Percentiles rank a stretch among this genome's conserved stretches.
phyloP scores from a whole-genome alignment of 495 filamentous ascomycete genomes.

The Bathelium albidoporum region DNA sequence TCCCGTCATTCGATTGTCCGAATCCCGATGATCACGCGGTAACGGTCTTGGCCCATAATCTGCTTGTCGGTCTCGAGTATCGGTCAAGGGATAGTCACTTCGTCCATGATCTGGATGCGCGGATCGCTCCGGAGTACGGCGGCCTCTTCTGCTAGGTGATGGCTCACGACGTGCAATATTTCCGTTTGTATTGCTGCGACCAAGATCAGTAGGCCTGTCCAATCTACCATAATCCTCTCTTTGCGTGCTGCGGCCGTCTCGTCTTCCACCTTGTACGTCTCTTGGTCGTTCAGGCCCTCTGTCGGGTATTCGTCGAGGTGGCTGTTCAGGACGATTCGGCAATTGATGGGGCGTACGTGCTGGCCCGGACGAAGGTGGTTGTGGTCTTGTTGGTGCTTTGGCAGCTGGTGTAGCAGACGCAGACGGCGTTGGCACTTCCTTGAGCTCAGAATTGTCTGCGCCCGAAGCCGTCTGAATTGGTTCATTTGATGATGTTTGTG shows the following conservation, averaged over 20 bases:
- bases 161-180: constrained; percentile 18
- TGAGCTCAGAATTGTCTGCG: neutral
- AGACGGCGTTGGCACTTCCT: constrained; percentile 7
- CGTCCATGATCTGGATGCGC: neutral
- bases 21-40: neutral
- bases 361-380: neutral
- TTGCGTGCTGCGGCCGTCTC: constrained; percentile 13
- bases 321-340: constrained; percentile 10
- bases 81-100: neutral
- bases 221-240: constrained; percentile 25
- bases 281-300: constrained; percentile 14
- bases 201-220: constrained; percentile 23
- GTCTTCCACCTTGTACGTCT: constrained; percentile 15
- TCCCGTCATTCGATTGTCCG: neutral
- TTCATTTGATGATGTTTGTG: neutral
- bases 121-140: constrained; percentile 21
- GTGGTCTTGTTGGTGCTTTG: constrained; percentile 9
- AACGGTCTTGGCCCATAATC: neutral
- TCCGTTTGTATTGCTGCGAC: constrained; percentile 13
- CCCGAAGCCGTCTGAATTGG: neutral
- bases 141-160: constrained; percentile 22
- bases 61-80: neutral
- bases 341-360: constrained; percentile 4
- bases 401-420: constrained; percentile 7
- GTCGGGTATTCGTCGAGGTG: constrained; percentile 12